phyloP scores from a whole-genome alignment of 2,329 filamentous ascomycete species.

The Colletotrichum plurivorum region DNA sequence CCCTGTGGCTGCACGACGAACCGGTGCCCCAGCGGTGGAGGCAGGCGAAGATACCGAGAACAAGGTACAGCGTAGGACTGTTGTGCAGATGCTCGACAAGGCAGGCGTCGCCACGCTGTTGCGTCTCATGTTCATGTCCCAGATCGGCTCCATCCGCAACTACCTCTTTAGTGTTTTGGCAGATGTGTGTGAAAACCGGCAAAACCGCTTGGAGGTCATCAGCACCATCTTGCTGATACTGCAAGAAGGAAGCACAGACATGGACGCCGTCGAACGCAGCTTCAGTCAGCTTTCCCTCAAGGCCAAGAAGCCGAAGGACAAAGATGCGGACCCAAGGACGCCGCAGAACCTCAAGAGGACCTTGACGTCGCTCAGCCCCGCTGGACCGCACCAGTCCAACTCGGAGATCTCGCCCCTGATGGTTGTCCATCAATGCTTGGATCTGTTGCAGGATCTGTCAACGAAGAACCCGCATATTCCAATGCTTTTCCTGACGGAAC shows the following conservation, averaged over 20 bases:
- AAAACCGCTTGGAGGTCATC: conserved; percentile 94
- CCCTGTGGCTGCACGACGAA: conserved; percentile 44
- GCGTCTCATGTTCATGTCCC: conserved; percentile 97
- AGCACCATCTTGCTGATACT: conserved; percentile 93
- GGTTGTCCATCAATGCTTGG: conserved; percentile 95
- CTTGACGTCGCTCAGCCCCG: conserved; percentile 69
- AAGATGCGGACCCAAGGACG: conserved; percentile 76
- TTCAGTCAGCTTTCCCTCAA: conserved; percentile 93
- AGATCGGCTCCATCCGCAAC: conserved; percentile 87
- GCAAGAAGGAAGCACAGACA: conserved; percentile 94
- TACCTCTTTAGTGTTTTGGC: conserved; percentile 90
- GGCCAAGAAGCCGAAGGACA: conserved; percentile 83
- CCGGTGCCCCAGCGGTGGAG: conserved; percentile 37
- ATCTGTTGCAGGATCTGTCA: conserved; percentile 86
- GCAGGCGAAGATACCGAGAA: conserved; percentile 63
- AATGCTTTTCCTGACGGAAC: conserved; percentile 93
- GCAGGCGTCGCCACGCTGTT: conserved; percentile 94
- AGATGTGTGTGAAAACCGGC: conserved; percentile 95
- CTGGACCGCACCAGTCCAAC: conserved; percentile 69
- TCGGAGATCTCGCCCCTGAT: conserved; percentile 94
- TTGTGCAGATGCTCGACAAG: conserved; percentile 98
- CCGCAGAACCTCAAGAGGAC: conserved; percentile 85
- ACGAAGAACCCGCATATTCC: conserved; percentile 89
- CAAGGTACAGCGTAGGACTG: conserved; percentile 82
- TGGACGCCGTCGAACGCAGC: conserved; percentile 93